Percentiles rank a stretch among this genome's conserved stretches.
Evolutionary conservation across 1,284 basidiomycete species (phyloP).

Genomic region (Sporisorium reilianum): DNA sequence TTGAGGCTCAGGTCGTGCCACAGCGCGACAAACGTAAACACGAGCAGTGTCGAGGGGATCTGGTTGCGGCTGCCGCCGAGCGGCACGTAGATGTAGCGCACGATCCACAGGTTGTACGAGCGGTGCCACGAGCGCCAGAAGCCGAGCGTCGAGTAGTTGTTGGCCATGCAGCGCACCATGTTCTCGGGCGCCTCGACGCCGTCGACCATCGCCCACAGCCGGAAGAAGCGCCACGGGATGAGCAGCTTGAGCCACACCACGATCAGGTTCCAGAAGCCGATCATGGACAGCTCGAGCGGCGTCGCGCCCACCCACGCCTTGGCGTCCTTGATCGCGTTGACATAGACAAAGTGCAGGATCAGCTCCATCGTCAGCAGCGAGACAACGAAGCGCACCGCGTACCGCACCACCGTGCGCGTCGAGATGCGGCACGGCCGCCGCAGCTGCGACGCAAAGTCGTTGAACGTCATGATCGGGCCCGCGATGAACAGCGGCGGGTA

Average conservation of each 20-base stretch:
- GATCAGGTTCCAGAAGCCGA: conserved; percentile 97
- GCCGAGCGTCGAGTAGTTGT: conserved; percentile 92
- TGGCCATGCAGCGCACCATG: conserved; percentile 98
- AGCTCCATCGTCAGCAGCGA: conserved; percentile 89
- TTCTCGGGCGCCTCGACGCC: conserved; percentile 96
- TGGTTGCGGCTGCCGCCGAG: conserved; percentile 81
- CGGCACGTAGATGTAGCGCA: conserved; percentile 88
- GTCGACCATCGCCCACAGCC: conserved; percentile 90
- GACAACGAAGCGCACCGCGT: conserved; percentile 79
- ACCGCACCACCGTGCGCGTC: conserved; percentile 70
- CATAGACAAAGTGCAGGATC: conserved; percentile 93
- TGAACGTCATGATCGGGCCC: conserved; percentile 95
- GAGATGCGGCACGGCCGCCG: conserved; percentile 26
- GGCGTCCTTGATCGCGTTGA: conserved; percentile 94
- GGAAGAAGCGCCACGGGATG: conserved; percentile 96
- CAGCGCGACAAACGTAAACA: conserved; percentile 97
- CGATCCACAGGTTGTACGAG: conserved; percentile 95
- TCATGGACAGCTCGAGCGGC: conserved; percentile 86
- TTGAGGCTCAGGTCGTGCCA: conserved; percentile 95
- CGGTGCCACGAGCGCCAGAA: conserved; percentile 99
- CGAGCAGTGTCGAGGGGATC: conserved; percentile 79
- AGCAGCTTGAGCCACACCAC: conserved; percentile 99
- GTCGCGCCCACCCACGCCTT: conserved; percentile 78
- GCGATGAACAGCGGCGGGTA: conserved; percentile 96
- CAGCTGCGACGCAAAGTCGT: conserved; percentile 93